phyloP scores from a whole-genome alignment of 768 basidiomycete species.

The Crassisporium funariophilum region DNA sequence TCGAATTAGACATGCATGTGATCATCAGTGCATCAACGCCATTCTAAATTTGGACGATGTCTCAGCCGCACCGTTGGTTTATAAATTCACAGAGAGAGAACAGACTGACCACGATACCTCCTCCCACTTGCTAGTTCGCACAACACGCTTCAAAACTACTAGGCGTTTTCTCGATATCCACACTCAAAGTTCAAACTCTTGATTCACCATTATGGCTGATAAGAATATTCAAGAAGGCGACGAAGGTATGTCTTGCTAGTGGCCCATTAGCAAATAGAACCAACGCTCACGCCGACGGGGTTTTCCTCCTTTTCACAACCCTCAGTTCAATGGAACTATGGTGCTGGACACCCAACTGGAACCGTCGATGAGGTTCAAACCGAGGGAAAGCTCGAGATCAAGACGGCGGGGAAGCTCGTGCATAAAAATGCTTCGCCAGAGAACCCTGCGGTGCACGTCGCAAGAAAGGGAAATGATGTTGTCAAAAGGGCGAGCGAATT shows the following conservation, averaged over 20 bases:
- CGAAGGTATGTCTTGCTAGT: slow-evolving; percentile 25
- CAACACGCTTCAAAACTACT: no score
- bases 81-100: no score
- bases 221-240: slow-evolving; percentile 29
- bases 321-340: slow-evolving; percentile 31
- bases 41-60: no score
- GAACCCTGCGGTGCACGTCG: slow-evolving; percentile 31
- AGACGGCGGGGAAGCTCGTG: slow-evolving; percentile 26
- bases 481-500: slow-evolving; percentile 32
- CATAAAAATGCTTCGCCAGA: slow-evolving; percentile 29
- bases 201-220: slow-evolving; percentile 23
- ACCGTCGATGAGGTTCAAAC: slow-evolving; percentile 27
- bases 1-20: no score
- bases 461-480: slow-evolving; percentile 28
- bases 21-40: no score
- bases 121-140: no score
- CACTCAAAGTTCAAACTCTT: no score
- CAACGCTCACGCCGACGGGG: no score
- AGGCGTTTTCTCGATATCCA: no score
- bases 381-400: slow-evolving; percentile 27
- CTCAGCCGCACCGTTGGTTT: no score
- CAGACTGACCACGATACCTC: no score
- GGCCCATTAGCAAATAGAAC: no score
- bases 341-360: slow-evolving; percentile 22
- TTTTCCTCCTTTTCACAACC: neutral